A percentile compares a stretch with the other conserved stretches of the same genome.
Evolutionary conservation across 140 eudicot species (phyloP).

Genomic region (Oenanthe javanica): DNA sequence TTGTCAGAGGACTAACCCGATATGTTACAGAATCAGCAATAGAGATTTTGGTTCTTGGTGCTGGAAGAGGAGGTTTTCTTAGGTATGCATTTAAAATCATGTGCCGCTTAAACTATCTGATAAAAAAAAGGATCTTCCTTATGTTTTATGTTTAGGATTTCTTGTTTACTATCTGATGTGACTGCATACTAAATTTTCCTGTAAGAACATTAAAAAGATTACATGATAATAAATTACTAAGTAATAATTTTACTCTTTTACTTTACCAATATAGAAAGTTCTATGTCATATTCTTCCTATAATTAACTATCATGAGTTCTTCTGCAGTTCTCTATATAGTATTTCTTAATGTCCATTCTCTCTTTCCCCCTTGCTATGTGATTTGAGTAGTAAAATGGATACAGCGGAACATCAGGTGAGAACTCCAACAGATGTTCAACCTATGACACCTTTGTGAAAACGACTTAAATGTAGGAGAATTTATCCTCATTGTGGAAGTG

Average conservation of each 20-base stretch:
- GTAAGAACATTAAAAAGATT: neutral
- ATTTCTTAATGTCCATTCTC: too few relatives aligned
- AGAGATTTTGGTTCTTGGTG: constrained; percentile 64
- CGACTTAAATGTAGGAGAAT: neutral
- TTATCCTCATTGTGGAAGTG: neutral
- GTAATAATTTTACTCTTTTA: neutral
- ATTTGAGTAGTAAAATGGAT: neutral
- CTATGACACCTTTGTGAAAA: too few relatives aligned
- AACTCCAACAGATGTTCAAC: too few relatives aligned
- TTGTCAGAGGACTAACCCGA: constrained; percentile 50
- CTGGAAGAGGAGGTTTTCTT: constrained; percentile 59
- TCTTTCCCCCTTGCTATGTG: neutral
- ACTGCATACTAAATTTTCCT: neutral
- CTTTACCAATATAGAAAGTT: neutral
- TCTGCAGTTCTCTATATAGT: neutral
- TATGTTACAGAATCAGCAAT: constrained; percentile 52
- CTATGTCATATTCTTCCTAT: neutral
- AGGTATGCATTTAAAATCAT: constrained; percentile 29
- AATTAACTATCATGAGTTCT: neutral
- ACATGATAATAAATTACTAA: neutral
- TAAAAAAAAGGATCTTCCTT: neutral
- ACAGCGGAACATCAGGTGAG: neutral
- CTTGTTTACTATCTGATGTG: neutral
- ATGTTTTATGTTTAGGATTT: neutral
- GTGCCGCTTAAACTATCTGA: neutral